Conservation (phyloP, 1,139 yeast species). For the Pichia norvegensis region DNA sequence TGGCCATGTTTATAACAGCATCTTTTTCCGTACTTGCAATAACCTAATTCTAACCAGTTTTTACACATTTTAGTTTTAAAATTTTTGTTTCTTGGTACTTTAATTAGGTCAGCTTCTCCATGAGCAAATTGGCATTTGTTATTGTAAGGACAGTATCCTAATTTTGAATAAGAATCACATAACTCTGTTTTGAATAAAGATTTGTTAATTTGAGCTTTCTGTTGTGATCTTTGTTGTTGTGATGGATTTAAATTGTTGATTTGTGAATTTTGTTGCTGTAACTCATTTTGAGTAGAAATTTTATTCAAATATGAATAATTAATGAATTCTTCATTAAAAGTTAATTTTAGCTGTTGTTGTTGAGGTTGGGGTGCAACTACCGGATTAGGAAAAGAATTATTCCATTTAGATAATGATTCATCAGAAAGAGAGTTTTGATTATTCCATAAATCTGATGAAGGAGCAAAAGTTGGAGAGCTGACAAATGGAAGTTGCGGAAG, state of each 20-base stretch:
- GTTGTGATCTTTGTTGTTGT: neutral
- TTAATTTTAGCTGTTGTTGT: neutral
- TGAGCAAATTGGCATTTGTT: slow-evolving; percentile 93
- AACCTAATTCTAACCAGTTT: slow-evolving; percentile 77
- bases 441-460: neutral
- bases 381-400: neutral
- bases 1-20: slow-evolving; percentile 84
- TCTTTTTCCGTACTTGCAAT: slow-evolving; percentile 83
- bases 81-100: slow-evolving; percentile 68
- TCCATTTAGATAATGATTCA: neutral
- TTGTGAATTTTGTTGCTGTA: neutral
- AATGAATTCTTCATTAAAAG: neutral
- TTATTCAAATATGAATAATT: neutral
- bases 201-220: slow-evolving; percentile 35
- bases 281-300: neutral
- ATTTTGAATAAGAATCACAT: slow-evolving; percentile 69
- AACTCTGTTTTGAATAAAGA: slow-evolving; percentile 84
- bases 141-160: slow-evolving; percentile 80
- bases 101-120: slow-evolving; percentile 69
- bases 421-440: neutral
- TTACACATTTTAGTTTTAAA: slow-evolving; percentile 91
- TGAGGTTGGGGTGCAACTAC: neutral
- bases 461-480: neutral
- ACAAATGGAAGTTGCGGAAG: neutral
- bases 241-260: neutral